Evolutionary conservation across 1,284 basidiomycete genomes (phyloP).

Genomic region (Tetrapyrgos nigripes): DNA sequence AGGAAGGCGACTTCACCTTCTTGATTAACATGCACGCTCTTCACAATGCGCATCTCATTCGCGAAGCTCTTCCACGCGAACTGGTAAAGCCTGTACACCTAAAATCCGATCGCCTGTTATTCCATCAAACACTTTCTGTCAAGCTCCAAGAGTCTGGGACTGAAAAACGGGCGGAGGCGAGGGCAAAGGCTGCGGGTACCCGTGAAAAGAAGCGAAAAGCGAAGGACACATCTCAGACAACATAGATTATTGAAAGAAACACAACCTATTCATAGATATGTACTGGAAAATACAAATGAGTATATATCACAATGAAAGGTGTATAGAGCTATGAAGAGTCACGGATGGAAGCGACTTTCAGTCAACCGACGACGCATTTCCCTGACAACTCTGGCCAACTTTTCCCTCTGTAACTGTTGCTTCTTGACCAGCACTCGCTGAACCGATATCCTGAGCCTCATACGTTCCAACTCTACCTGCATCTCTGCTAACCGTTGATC

Average conservation of each 20-base stretch:
- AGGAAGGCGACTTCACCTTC: slow-evolving; percentile 4
- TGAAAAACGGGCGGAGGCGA: not conserved
- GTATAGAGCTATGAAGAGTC: too few relatives aligned
- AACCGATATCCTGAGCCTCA: not conserved
- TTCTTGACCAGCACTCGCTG: not conserved
- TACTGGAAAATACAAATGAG: not conserved
- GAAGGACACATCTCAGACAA: too few relatives aligned
- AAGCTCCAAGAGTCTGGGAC: not conserved
- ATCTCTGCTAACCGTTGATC: not conserved
- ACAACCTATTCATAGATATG: not conserved
- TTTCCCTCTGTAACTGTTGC: not conserved
- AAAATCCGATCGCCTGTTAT: not conserved
- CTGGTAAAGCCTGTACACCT: slow-evolving; percentile 41
- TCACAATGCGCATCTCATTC: slow-evolving; percentile 27
- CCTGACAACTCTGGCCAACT: not conserved
- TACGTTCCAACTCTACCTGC: not conserved
- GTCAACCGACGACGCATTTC: not conserved
- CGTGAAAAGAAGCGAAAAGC: not conserved
- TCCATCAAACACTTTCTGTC: not conserved
- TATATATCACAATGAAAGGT: not conserved
- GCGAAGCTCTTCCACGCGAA: slow-evolving; percentile 43
- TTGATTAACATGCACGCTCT: slow-evolving; percentile 30
- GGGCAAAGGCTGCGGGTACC: not conserved
- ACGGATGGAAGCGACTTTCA: not conserved
- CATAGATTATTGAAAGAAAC: not conserved